Evolutionary conservation across 2,329 filamentous ascomycete genomes (phyloP), one percentile per base, ranked within the genome.

Genomic region (Aspergillus pseudotamarii): DNA sequence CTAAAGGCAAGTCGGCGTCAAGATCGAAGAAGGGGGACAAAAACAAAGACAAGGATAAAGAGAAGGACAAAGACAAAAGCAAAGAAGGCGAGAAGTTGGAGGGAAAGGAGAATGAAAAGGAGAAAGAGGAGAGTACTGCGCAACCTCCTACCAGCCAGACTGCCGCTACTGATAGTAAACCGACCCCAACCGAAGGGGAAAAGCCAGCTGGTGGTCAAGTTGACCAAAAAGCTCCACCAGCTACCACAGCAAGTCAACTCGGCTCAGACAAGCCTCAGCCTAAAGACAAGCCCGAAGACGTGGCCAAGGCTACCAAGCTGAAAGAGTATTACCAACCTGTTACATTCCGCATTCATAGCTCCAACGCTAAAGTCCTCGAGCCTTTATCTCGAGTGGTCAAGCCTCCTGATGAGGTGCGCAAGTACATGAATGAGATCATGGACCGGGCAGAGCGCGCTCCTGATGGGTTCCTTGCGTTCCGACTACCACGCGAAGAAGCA

Each of bases 341-440:
- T 57, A 89, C 87, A 1, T 84, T 88, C 64, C 83, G 85, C 46
- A 80, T 89, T 48, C 80, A 83, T 43, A 83, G 84, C 56, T 76
- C 80, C 30, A 81, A 84, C 58, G 79, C 84, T 21, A 80, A 82
- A 43, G 79, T 85, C 16, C 79, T 88, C 16, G 83, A 86, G 60
- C 83, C 85, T 4, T 77, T 89, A 11, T 80, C 81, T 34, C 82
- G 84, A 23, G 85, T 86, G 59, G 84, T 89, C 23, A 86, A 84
- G 62, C 80, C 84, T 3, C 73, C 81, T 4, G 80, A 83, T 1
- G 84, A 85, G 66, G 84, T 85, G 4, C 79, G 82, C 64, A 81
- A 80, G 65, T 81, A 85, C 67, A 86, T 87, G 85, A 82, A 85
- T 61, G 80, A 82, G 26, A 75, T 85, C 16, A 88, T 89, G 79